Evolutionary conservation across 2,329 filamentous ascomycete species (phyloP).

Genomic region (Cucurbitaria berberidis): DNA sequence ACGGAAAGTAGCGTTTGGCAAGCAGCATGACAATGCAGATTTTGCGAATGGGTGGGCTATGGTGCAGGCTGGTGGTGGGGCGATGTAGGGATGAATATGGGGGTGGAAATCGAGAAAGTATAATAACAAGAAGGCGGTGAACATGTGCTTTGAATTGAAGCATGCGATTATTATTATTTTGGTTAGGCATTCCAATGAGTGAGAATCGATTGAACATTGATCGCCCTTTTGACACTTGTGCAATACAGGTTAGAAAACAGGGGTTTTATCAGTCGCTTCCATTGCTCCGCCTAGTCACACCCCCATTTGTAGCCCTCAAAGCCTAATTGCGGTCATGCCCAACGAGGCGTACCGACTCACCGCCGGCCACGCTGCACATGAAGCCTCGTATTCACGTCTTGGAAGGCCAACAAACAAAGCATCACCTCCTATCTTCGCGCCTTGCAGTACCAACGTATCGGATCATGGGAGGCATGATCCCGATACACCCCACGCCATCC

Average conservation of each 20-base stretch:
- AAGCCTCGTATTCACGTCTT: too few relatives aligned
- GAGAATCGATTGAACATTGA: too few relatives aligned
- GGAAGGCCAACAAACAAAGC: too few relatives aligned
- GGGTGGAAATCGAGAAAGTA: neutral
- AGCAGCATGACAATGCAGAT: conserved; percentile 19
- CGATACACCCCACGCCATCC: neutral
- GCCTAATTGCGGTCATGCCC: too few relatives aligned
- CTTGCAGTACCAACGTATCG: neutral
- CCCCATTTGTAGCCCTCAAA: too few relatives aligned
- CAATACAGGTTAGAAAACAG: neutral
- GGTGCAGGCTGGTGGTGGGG: neutral
- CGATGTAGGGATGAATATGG: neutral
- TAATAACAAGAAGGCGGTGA: neutral
- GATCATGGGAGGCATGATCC: neutral
- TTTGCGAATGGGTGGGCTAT: conserved; percentile 6
- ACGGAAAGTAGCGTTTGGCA: conserved; percentile 33
- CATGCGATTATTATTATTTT: too few relatives aligned
- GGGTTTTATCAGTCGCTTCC: too few relatives aligned
- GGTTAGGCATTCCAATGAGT: too few relatives aligned
- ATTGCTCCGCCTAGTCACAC: too few relatives aligned
- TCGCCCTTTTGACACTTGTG: neutral
- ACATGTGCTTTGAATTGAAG: too few relatives aligned
- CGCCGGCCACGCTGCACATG: too few relatives aligned
- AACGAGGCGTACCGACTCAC: too few relatives aligned
- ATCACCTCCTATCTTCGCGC: neutral